Conservation (phyloP, 371 early-diverging fungal species). For the Batkoa obscura region DNA sequence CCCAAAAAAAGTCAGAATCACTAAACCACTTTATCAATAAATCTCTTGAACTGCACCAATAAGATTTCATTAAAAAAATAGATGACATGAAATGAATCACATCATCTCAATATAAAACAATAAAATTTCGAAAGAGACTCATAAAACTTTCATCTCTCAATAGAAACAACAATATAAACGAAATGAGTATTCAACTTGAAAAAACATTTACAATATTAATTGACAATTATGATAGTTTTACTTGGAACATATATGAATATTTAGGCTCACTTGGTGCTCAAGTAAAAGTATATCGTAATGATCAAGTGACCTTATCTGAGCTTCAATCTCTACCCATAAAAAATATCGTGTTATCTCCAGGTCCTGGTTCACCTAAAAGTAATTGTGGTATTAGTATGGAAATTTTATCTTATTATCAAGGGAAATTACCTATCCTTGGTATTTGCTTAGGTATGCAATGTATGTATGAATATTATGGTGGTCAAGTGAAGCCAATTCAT, state of each 20-base stretch:
- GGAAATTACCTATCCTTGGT: slow-evolving; percentile 89
- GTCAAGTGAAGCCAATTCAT: slow-evolving; percentile 72
- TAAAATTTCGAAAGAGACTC: too few relatives aligned
- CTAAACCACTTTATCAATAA: too few relatives aligned
- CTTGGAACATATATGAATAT: slow-evolving; percentile 93
- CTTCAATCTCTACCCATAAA: slow-evolving; percentile 57
- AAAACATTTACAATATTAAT: slow-evolving; percentile 45
- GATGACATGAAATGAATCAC: too few relatives aligned
- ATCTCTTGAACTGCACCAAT: too few relatives aligned
- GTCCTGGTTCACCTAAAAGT: slow-evolving; percentile 85
- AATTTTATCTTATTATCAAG: slow-evolving; percentile 66
- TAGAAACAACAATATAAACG: too few relatives aligned
- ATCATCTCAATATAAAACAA: too few relatives aligned
- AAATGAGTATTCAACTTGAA: too few relatives aligned
- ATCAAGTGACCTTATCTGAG: slow-evolving; percentile 70
- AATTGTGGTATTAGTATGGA: slow-evolving; percentile 77
- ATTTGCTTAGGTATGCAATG: slow-evolving; percentile 92
- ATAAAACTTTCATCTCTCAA: too few relatives aligned
- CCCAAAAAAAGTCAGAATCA: too few relatives aligned
- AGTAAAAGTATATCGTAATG: slow-evolving; percentile 81
- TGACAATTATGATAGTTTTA: slow-evolving; percentile 96
- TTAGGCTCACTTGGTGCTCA: slow-evolving; percentile 75
- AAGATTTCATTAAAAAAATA: too few relatives aligned
- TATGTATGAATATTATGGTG: slow-evolving; percentile 88
- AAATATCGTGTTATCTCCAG: slow-evolving; percentile 89